phyloP scores from a whole-genome alignment of 495 filamentous ascomycete genomes.

The Chaetomidium leptoderma region DNA sequence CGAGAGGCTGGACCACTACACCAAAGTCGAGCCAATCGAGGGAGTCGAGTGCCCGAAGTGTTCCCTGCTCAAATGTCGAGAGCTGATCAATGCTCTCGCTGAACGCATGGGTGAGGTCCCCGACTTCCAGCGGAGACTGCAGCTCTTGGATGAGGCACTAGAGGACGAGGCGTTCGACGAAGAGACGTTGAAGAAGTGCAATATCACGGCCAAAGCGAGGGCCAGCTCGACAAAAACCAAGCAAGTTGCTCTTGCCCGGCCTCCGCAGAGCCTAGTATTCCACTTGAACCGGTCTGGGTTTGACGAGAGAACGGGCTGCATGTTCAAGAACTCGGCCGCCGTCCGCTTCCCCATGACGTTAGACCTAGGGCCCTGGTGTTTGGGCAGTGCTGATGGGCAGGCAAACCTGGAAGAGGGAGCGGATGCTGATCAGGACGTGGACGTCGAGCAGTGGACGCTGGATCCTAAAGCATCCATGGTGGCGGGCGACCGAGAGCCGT shows the following conservation, averaged over 20 bases:
- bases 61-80: constrained; percentile 57
- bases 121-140: constrained; percentile 47
- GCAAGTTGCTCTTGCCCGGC: constrained; percentile 76
- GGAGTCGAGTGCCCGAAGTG: constrained; percentile 91
- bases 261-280: constrained; percentile 72
- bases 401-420: neutral
- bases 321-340: constrained; percentile 75
- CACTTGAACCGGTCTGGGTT: constrained; percentile 92
- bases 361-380: constrained; percentile 73
- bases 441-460: constrained; percentile 61
- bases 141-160: constrained; percentile 62
- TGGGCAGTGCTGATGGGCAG: constrained; percentile 49
- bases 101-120: constrained; percentile 23
- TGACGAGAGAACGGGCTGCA: constrained; percentile 69
- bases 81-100: constrained; percentile 37
- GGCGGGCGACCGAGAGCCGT: constrained; percentile 39
- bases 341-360: constrained; percentile 71
- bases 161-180: constrained; percentile 79
- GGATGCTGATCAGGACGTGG: constrained; percentile 22
- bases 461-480: constrained; percentile 68
- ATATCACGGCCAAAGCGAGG: constrained; percentile 63
- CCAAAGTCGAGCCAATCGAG: constrained; percentile 74
- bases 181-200: constrained; percentile 67
- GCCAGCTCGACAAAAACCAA: constrained; percentile 77
- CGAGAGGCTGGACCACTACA: constrained; percentile 80